Percentiles rank a stretch among this genome's conserved stretches.
Conservation (phyloP, 2,329 filamentous ascomycete genomes). For the Rhexocercosporidium sp. region DNA sequence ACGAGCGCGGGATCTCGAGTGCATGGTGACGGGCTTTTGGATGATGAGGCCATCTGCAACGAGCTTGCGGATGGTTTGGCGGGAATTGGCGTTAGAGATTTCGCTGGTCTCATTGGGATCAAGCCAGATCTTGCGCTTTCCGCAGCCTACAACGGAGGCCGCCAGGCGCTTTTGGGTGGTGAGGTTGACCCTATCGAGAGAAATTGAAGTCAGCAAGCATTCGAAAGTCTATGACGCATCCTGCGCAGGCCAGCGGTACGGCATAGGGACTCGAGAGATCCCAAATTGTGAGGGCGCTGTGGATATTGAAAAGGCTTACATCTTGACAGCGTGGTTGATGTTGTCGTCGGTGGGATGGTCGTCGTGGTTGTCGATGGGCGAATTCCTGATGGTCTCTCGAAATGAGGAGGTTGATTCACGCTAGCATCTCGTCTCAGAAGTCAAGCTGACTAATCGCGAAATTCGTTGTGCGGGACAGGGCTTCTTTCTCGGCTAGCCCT, state of each 20-base stretch:
- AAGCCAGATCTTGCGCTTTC: slow-evolving; percentile 99
- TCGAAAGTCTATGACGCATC: slow-evolving; percentile 31
- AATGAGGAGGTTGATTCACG: slow-evolving; percentile 19
- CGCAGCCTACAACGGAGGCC: slow-evolving; percentile 97
- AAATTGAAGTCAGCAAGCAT: slow-evolving; percentile 34
- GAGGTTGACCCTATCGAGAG: slow-evolving; percentile 88
- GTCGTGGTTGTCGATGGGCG: slow-evolving; percentile 39
- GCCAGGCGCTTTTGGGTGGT: slow-evolving; percentile 99
- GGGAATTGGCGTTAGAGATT: slow-evolving; percentile 99
- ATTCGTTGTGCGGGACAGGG: slow-evolving; percentile 7
- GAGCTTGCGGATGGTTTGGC: slow-evolving; percentile 99
- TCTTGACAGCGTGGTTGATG: slow-evolving; percentile 40
- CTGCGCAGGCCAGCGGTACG: not conserved
- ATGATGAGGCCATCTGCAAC: slow-evolving; percentile 99
- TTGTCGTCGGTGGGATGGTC: slow-evolving; percentile 40
- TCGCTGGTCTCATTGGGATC: slow-evolving; percentile 99
- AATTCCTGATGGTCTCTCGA: slow-evolving; percentile 23
- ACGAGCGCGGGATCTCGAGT: slow-evolving; percentile 95
- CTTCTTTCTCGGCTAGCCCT: slow-evolving; percentile 8
- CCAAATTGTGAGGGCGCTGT: not conserved
- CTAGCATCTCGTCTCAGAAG: not conserved
- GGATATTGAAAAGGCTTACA: slow-evolving; percentile 35
- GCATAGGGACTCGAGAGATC: not conserved
- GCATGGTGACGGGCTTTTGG: slow-evolving; percentile 99
- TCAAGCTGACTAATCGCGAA: slow-evolving; percentile 6